These are phyloP conservation scores for Lentinula sp. DNA, from an alignment of 768 basidiomycete genomes.

Conservation along the genomic window DNA sequence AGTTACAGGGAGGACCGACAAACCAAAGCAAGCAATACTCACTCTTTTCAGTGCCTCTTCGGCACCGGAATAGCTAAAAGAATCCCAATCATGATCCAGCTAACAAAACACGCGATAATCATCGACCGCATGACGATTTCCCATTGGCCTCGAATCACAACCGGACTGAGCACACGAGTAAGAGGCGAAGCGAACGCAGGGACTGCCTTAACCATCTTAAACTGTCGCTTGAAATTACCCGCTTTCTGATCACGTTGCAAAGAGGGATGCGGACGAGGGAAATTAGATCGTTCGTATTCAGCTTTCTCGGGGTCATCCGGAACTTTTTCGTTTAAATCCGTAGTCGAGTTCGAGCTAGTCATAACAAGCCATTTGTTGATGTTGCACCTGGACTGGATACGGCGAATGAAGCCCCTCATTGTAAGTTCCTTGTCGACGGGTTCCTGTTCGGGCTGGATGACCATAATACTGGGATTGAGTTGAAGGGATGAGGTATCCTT, in stretches of 20 bases:
- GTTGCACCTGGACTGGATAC: slow-evolving; percentile 37
- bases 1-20: background rate
- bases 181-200: slow-evolving; percentile 69
- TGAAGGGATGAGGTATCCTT: background rate
- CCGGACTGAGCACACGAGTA: slow-evolving; percentile 61
- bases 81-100: slow-evolving; percentile 32
- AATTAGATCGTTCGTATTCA: slow-evolving; percentile 3
- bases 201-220: slow-evolving; percentile 44
- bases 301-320: background rate
- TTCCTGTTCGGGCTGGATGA: slow-evolving; percentile 15
- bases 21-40: background rate
- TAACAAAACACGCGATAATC: slow-evolving; percentile 37
- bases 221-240: slow-evolving; percentile 21
- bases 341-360: background rate
- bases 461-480: background rate
- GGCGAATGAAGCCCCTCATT: slow-evolving; percentile 27
- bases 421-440: slow-evolving; percentile 17
- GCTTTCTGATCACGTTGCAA: background rate
- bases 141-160: slow-evolving; percentile 79
- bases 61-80: slow-evolving; percentile 35
- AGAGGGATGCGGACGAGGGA: slow-evolving; percentile 2
- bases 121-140: slow-evolving; percentile 69
- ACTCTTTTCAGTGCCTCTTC: slow-evolving; percentile 4
- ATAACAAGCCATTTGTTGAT: slow-evolving; percentile 29
- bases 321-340: slow-evolving; percentile 1